A percentile compares a stretch with the other conserved stretches of the same genome.
phyloP scores from a whole-genome alignment of 345 rosid species.

The Populus nigra region DNA sequence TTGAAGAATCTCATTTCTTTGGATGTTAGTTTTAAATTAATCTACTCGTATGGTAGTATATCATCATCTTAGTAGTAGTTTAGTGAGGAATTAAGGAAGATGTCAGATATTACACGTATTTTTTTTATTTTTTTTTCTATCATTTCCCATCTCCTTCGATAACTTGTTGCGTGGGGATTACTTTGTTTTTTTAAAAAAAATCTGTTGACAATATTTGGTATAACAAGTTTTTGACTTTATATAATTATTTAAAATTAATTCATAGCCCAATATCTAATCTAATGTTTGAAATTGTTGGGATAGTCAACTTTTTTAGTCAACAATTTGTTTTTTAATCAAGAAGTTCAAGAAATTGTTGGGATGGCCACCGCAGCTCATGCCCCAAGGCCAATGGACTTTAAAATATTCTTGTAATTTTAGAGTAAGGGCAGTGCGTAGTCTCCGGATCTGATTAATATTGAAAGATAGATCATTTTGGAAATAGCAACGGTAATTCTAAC shows the following conservation, averaged over 20 bases:
- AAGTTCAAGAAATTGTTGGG: neutral
- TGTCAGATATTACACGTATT: neutral
- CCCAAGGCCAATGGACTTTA: too few species aligned
- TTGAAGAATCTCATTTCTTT: neutral
- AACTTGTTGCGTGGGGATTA: neutral
- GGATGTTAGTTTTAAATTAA: neutral
- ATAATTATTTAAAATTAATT: too few species aligned
- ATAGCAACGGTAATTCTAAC: too few species aligned
- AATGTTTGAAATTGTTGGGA: neutral
- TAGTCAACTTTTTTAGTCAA: neutral
- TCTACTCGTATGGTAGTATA: too few species aligned
- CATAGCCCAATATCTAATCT: too few species aligned
- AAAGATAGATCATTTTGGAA: too few species aligned
- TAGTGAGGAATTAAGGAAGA: neutral
- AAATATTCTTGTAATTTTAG: too few species aligned
- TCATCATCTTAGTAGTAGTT: neutral
- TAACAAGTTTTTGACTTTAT: neutral
- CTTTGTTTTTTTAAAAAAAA: too few species aligned
- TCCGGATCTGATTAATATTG: too few species aligned
- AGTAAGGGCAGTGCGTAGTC: too few species aligned
- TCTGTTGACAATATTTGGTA: neutral
- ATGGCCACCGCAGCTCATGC: too few species aligned
- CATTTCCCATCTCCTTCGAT: neutral
- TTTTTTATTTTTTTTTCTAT: neutral
- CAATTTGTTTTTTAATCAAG: too few species aligned